Percentiles rank a stretch among this genome's conserved stretches.
phyloP scores from a whole-genome alignment of 2,329 filamentous ascomycete genomes.

The Periconia sp. region DNA sequence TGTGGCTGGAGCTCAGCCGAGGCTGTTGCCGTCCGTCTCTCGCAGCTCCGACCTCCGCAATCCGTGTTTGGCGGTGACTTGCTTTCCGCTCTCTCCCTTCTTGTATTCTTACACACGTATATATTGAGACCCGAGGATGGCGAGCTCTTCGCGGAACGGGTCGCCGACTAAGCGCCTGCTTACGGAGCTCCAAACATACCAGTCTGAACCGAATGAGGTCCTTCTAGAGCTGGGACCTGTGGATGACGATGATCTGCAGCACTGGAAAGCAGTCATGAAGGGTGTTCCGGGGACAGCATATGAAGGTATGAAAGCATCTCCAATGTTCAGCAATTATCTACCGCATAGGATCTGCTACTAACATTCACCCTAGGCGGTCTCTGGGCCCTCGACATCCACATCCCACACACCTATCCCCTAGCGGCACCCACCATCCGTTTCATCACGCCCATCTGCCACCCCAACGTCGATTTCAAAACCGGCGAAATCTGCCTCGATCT shows the following conservation, averaged over 20 bases:
- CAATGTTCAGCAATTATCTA: no score
- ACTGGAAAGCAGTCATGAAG: slow-evolving; percentile 66
- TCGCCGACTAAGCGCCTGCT: slow-evolving; percentile 64
- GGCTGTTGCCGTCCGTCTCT: slow-evolving; percentile 8
- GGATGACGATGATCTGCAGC: slow-evolving; percentile 63
- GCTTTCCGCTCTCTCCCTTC: not conserved
- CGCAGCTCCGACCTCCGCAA: not conserved
- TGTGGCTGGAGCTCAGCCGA: slow-evolving; percentile 8
- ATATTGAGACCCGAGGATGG: slow-evolving; percentile 25
- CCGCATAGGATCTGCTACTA: not conserved
- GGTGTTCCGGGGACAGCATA: slow-evolving; percentile 65
- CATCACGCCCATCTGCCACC: slow-evolving; percentile 58
- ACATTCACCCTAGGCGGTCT: slow-evolving; percentile 63
- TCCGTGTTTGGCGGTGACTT: not conserved
- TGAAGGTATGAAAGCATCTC: slow-evolving; percentile 55
- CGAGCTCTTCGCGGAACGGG: slow-evolving; percentile 37
- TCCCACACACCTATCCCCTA: slow-evolving; percentile 81
- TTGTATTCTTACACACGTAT: not conserved
- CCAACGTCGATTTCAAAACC: slow-evolving; percentile 58
- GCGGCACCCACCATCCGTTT: slow-evolving; percentile 80
- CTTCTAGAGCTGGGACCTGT: slow-evolving; percentile 63
- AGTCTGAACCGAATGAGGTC: slow-evolving; percentile 61
- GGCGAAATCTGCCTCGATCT: slow-evolving; percentile 96
- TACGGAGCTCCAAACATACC: slow-evolving; percentile 66
- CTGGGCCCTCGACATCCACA: slow-evolving; percentile 80